These are phyloP conservation scores for Thalassia testudinum DNA, from an alignment of 116 monocot species.

Conservation along the genomic window DNA sequence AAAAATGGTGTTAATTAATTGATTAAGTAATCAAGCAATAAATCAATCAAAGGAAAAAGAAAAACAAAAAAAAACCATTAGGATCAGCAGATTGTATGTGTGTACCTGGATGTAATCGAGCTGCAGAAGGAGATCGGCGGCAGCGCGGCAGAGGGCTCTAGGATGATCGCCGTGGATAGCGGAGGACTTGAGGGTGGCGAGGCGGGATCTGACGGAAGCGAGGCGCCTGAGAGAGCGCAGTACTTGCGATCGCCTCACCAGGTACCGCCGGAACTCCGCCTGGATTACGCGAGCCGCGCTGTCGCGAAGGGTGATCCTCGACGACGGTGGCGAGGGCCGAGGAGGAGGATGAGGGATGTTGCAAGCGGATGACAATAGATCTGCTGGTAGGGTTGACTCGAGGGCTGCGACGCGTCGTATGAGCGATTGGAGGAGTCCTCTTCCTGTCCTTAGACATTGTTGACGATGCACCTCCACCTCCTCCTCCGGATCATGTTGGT, in stretches of 20 bases:
- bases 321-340: not conserved
- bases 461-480: conserved; percentile 1
- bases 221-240: conserved; percentile 59
- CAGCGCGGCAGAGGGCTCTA: conserved; percentile 17
- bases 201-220: conserved; percentile 48
- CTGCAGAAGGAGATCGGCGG: conserved; percentile 50
- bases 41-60: too few relatives aligned
- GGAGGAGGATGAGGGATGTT: conserved; percentile 1
- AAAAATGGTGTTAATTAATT: too few relatives aligned
- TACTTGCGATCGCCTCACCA: conserved; percentile 55
- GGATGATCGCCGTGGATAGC: conserved; percentile 3
- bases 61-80: too few relatives aligned
- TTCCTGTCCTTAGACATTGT: conserved; percentile 7
- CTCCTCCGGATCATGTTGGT: not conserved
- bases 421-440: conserved; percentile 50
- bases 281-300: conserved; percentile 72
- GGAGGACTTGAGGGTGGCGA: conserved; percentile 26
- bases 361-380: not conserved
- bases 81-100: too few relatives aligned
- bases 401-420: conserved; percentile 49
- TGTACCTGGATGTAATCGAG: conserved; percentile 65
- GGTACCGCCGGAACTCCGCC: conserved; percentile 46
- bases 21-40: too few relatives aligned
- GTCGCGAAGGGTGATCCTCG: conserved; percentile 19
- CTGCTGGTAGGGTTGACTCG: conserved; percentile 30